These are phyloP conservation scores for Paraurostyla sp. DNA, from an alignment of 73 alveolate genomes.

Conservation along the genomic window DNA sequence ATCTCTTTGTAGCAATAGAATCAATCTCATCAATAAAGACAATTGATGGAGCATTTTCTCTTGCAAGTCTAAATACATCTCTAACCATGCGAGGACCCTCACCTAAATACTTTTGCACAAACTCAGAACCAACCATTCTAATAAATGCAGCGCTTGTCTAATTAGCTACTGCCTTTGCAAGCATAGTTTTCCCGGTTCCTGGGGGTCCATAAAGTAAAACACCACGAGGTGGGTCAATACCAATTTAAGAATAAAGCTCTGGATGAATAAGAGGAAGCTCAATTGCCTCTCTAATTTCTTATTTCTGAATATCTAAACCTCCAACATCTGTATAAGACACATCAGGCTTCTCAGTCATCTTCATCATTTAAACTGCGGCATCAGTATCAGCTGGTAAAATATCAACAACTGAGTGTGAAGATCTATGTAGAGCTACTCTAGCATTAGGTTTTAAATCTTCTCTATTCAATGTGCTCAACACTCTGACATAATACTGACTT, in stretches of 20 bases:
- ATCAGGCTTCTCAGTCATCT: constrained; percentile 99
- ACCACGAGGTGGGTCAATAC: constrained; percentile 99
- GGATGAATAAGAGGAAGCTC: constrained; percentile 99
- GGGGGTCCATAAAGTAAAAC: constrained; percentile 99
- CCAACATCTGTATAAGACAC: constrained; percentile 99
- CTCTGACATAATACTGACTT: constrained; percentile 97
- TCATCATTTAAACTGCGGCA: constrained; percentile 96
- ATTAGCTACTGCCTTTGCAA: constrained; percentile 99
- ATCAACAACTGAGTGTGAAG: constrained; percentile 99
- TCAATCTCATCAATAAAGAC: constrained; percentile 99
- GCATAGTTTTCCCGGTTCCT: constrained; percentile 99
- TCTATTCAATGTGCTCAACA: constrained; percentile 98
- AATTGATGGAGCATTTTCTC: constrained; percentile 99
- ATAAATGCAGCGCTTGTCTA: constrained; percentile 98
- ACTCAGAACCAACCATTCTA: constrained; percentile 98
- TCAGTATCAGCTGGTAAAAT: constrained; percentile 99
- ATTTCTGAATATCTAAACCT: constrained; percentile 99
- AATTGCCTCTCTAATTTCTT: constrained; percentile 99
- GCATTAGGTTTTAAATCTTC: constrained; percentile 98
- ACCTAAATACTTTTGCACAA: constrained; percentile 99
- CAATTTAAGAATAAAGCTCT: constrained; percentile 98
- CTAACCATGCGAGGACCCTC: constrained; percentile 99
- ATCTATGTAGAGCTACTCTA: constrained; percentile 98
- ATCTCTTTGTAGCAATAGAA: constrained; percentile 97
- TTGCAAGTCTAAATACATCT: constrained; percentile 99